Evolutionary conservation across 2,329 filamentous ascomycete species (phyloP).

Genomic region (Claviceps sp.): DNA sequence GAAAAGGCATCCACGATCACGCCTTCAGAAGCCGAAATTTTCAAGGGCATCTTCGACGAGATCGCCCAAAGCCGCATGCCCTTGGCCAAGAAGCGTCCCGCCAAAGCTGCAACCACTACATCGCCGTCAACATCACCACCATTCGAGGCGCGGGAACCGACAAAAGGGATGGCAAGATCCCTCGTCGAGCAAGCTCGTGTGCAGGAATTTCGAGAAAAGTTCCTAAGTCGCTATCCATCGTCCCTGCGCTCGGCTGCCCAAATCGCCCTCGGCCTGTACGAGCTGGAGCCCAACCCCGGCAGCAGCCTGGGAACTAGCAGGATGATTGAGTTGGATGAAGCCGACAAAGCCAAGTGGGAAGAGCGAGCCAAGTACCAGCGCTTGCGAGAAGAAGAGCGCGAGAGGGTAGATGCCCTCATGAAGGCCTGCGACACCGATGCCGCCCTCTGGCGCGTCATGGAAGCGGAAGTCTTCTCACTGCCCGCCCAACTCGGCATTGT

Average conservation of each 20-base stretch:
- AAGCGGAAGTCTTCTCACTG: constrained; percentile 51
- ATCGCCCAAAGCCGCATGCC: constrained; percentile 24
- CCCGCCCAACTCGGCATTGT: constrained; percentile 40
- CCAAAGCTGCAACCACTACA: constrained; percentile 1
- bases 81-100: constrained; percentile 11
- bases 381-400: constrained; percentile 31
- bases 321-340: constrained; percentile 18
- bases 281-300: constrained; percentile 17
- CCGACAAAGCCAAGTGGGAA: constrained; percentile 18
- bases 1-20: constrained; percentile 38
- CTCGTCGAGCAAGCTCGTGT: constrained; percentile 20
- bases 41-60: constrained; percentile 41
- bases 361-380: constrained; percentile 23
- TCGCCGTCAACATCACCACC: not conserved
- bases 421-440: constrained; percentile 42
- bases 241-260: constrained; percentile 27
- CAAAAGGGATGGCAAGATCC: constrained; percentile 12
- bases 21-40: constrained; percentile 41
- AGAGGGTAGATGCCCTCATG: constrained; percentile 41
- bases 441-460: constrained; percentile 53
- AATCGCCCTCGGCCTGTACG: constrained; percentile 24
- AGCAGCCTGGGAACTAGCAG: constrained; percentile 10
- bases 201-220: constrained; percentile 20
- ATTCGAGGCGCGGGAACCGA: not conserved
- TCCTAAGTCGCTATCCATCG: constrained; percentile 24